Percentiles rank a stretch among this genome's conserved stretches.
These are phyloP conservation scores for Colletotrichum sp. DNA, from an alignment of 2,329 filamentous ascomycete genomes.

Conservation along the genomic window DNA sequence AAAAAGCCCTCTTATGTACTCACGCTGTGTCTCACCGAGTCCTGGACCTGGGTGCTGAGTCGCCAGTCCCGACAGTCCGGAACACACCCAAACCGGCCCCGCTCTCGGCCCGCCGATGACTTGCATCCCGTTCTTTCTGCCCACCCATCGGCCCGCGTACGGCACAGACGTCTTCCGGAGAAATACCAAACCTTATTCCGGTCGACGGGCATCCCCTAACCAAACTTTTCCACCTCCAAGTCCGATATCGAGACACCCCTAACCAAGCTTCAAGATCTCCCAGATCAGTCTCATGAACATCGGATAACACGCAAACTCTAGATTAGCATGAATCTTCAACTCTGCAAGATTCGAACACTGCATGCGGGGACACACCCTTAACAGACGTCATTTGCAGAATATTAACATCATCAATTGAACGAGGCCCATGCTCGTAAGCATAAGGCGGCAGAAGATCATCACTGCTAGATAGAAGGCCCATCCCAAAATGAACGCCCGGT, in stretches of 20 bases:
- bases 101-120: not conserved
- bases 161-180: not conserved
- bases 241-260: not conserved
- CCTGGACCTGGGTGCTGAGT: not conserved
- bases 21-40: not conserved
- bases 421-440: slow-evolving; percentile 1
- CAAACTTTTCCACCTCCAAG: not conserved
- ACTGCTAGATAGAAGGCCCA: not conserved
- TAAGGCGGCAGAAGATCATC: slow-evolving; percentile 3
- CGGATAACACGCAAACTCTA: not conserved
- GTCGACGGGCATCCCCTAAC: not conserved
- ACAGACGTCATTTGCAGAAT: not conserved
- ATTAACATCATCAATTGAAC: not conserved
- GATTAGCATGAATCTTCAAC: not conserved
- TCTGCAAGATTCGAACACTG: not conserved
- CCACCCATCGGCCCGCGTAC: not conserved
- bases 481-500: not conserved
- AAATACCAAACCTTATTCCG: not conserved
- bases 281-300: not conserved
- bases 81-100: not conserved
- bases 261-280: not conserved
- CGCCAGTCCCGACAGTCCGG: not conserved
- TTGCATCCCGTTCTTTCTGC: not conserved
- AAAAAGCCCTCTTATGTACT: not conserved
- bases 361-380: not conserved